Percentiles rank a stretch among this genome's conserved stretches.
These are phyloP conservation scores for Pleomassaria siparia DNA, from an alignment of 2,329 filamentous ascomycete species.

Conservation along the genomic window DNA sequence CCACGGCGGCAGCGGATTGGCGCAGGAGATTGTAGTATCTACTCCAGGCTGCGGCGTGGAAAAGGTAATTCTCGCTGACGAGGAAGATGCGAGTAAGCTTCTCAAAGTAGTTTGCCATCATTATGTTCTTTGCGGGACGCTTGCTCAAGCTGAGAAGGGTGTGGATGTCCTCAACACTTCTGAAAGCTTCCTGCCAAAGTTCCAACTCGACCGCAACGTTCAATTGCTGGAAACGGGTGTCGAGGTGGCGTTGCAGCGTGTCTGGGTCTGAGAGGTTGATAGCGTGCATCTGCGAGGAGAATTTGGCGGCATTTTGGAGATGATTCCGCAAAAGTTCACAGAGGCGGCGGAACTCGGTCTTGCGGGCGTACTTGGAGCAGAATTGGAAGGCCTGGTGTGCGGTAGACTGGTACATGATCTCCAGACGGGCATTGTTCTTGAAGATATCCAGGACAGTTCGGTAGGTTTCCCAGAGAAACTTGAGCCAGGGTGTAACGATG, in stretches of 20 bases:
- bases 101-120: conserved; percentile 99
- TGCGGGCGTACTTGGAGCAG: conserved; percentile 95
- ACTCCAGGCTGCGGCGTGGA: conserved; percentile 97
- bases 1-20: conserved; percentile 80
- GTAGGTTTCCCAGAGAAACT: conserved; percentile 99
- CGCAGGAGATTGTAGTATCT: conserved; percentile 96
- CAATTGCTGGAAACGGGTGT: conserved; percentile 97
- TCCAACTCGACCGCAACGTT: conserved; percentile 98
- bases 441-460: conserved; percentile 97
- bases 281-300: conserved; percentile 97
- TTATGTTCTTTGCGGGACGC: conserved; percentile 95
- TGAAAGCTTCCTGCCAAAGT: conserved; percentile 99
- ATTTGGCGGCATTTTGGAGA: conserved; percentile 98
- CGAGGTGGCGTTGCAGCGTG: conserved; percentile 93
- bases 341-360: conserved; percentile 98
- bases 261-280: conserved; percentile 98
- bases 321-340: conserved; percentile 98
- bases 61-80: conserved; percentile 98
- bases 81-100: conserved; percentile 98
- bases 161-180: conserved; percentile 98
- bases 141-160: conserved; percentile 97
- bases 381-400: conserved; percentile 98
- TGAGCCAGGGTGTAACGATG: conserved; percentile 98
- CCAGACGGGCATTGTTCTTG: conserved; percentile 96
- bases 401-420: conserved; percentile 97